These are phyloP conservation scores for Nakaseomyces uthaithaninus DNA, from an alignment of 1,139 yeast genomes.

Conservation along the genomic window DNA sequence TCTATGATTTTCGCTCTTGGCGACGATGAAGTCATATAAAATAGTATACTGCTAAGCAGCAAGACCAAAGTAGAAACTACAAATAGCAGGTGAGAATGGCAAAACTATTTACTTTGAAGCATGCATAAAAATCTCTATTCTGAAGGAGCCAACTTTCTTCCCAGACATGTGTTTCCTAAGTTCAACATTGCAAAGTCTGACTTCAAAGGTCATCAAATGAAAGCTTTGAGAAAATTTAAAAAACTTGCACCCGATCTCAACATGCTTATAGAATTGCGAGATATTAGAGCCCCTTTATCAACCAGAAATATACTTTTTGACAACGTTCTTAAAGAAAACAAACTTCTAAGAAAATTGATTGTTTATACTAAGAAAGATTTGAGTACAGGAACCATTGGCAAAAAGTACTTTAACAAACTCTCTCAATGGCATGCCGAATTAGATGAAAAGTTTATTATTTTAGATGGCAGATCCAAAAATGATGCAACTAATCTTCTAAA, in stretches of 20 bases:
- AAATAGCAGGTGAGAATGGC: too few relatives aligned
- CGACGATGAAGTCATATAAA: too few relatives aligned
- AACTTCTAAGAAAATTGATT: slow-evolving; percentile 26
- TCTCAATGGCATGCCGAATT: slow-evolving; percentile 37
- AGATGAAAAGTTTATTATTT: slow-evolving; percentile 47
- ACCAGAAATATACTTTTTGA: slow-evolving; percentile 79
- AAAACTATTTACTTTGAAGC: neutral
- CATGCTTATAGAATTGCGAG: slow-evolving; percentile 74
- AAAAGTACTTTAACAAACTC: slow-evolving; percentile 15
- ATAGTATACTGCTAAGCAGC: too few relatives aligned
- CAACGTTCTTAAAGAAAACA: slow-evolving; percentile 50
- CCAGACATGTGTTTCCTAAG: slow-evolving; percentile 48
- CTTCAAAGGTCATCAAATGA: slow-evolving; percentile 86
- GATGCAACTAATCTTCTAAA: slow-evolving; percentile 49
- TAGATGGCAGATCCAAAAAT: slow-evolving; percentile 48
- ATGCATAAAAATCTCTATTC: neutral
- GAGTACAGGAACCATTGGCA: slow-evolving; percentile 11
- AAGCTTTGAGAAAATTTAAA: slow-evolving; percentile 63
- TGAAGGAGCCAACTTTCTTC: slow-evolving; percentile 29
- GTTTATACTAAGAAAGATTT: slow-evolving; percentile 30
- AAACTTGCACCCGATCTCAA: slow-evolving; percentile 75
- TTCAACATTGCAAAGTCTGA: slow-evolving; percentile 65
- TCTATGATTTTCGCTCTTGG: too few relatives aligned
- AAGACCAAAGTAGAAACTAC: too few relatives aligned
- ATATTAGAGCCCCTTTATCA: slow-evolving; percentile 80